Evolutionary conservation across 23 red algal species (phyloP).

Genomic region (Gracilariopsis chorda): DNA sequence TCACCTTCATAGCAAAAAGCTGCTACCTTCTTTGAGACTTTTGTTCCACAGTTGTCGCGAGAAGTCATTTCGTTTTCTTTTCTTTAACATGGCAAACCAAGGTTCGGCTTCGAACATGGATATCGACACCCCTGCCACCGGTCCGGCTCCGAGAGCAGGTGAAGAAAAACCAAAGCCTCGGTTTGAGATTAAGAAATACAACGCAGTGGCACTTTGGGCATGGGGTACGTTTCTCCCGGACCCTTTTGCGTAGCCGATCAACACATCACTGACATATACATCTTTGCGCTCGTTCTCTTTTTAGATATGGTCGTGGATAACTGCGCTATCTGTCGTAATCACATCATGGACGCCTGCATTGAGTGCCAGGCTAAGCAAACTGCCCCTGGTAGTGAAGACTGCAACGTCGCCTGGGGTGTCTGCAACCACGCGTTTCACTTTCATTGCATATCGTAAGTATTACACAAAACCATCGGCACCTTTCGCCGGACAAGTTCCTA

Average conservation of each 20-base stretch:
- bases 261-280: neutral
- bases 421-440: slow-evolving; percentile 98
- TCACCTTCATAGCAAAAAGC: no score
- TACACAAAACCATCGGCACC: no score
- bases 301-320: slow-evolving; percentile 97
- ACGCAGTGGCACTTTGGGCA: slow-evolving; percentile 95
- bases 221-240: slow-evolving; percentile 81
- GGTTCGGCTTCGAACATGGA: slow-evolving; percentile 42
- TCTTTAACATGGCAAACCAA: slow-evolving; percentile 40
- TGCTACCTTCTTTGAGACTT: no score
- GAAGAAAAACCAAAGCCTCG: slow-evolving; percentile 64
- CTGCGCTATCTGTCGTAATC: slow-evolving; percentile 99
- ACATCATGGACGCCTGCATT: slow-evolving; percentile 99
- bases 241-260: no score
- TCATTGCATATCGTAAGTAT: slow-evolving; percentile 86
- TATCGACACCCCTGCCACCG: slow-evolving; percentile 45
- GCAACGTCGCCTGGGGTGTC: slow-evolving; percentile 98
- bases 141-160: neutral
- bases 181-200: slow-evolving; percentile 99
- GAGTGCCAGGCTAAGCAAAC: slow-evolving; percentile 96
- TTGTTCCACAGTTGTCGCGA: no score
- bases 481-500: no score
- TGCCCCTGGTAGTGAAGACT: slow-evolving; percentile 68
- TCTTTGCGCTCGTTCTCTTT: neutral
- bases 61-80: no score